Evolutionary conservation across 495 filamentous ascomycete genomes (phyloP), one percentile per base, ranked within the genome.

Genomic region (Pseudevernia furfuracea): DNA sequence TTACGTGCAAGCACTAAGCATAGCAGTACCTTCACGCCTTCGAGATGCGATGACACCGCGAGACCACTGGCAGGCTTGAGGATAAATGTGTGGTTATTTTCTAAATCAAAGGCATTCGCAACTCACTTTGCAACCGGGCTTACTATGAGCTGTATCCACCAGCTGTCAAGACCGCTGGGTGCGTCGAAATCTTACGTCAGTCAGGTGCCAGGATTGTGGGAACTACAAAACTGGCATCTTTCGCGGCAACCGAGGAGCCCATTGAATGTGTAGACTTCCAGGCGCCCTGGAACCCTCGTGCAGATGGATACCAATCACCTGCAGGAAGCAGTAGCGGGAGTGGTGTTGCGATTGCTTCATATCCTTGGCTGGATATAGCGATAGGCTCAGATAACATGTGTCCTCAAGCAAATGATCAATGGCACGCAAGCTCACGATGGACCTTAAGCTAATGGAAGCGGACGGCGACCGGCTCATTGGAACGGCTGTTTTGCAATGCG

Each of bases 331-430:
- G 74, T 3, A 72, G 73, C 1, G 82, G 80, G 0, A 74, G 75
- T 17, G 81, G 72, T 17, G 78, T 78, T 21, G 77, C 77, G 4
- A 66, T 80, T 55, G 78, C 75, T 2, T 63, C 74, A 4, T 85
- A 84, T 66, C 71, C 73, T 1, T 85, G 81, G 81, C 67, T 84
- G 21, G 82, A 85, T 66, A 70, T 79, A 21, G 71, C 75, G 17
- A 68, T 83, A 30, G 82, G 81, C 2, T 70, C 71, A 28, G 78
- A 78, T 43, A 74, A 69, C 70, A 56, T 39, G 68, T 39, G 39
- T 44, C n/a, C n/a, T 55, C 32, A 9, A 56, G 36, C 53, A 52
- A 11, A 19, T 25, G n/a, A 37, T 12, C 25, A 25, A 30, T 28
- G 17, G 30, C 23, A 4, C 36, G 12, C 38, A 41, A 41, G 12